Percentiles rank a stretch among this genome's conserved stretches.
Conservation (phyloP, 2,329 filamentous ascomycete species). For the Aspergillus ibericus region DNA sequence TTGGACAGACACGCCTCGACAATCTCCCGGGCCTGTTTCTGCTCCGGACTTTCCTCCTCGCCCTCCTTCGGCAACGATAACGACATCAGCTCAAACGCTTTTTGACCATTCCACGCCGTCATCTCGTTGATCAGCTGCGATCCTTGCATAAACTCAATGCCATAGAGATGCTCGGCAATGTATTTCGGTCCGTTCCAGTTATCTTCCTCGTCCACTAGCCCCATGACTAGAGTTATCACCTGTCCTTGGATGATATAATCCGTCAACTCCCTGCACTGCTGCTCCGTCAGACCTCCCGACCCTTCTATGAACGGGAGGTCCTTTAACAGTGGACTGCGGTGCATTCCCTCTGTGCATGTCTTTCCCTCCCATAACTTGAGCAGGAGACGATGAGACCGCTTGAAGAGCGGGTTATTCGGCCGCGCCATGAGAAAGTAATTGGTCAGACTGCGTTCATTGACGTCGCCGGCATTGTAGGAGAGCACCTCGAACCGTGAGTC, state of each 20-base stretch:
- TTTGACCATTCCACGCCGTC: constrained; percentile 1
- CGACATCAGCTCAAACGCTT: constrained; percentile 8
- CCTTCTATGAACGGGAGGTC: background rate
- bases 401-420: background rate
- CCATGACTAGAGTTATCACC: constrained; percentile 1
- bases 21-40: constrained; percentile 1
- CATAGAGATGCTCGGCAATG: background rate
- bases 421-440: constrained; percentile 4
- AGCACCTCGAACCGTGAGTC: constrained; percentile 4
- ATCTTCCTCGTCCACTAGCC: constrained; percentile 5
- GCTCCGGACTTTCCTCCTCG: constrained; percentile 2
- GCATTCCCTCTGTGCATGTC: constrained; percentile 2
- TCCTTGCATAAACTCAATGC: constrained; percentile 5
- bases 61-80: background rate
- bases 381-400: constrained; percentile 3
- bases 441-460: background rate
- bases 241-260: constrained; percentile 9
- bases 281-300: background rate
- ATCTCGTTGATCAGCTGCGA: constrained; percentile 5
- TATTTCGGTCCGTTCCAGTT: constrained; percentile 4
- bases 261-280: background rate
- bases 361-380: constrained; percentile 5
- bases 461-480: background rate
- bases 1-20: background rate
- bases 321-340: background rate